Evolutionary conservation across 2,329 filamentous ascomycete species (phyloP).

Genomic region (Pyrenophora graminea): DNA sequence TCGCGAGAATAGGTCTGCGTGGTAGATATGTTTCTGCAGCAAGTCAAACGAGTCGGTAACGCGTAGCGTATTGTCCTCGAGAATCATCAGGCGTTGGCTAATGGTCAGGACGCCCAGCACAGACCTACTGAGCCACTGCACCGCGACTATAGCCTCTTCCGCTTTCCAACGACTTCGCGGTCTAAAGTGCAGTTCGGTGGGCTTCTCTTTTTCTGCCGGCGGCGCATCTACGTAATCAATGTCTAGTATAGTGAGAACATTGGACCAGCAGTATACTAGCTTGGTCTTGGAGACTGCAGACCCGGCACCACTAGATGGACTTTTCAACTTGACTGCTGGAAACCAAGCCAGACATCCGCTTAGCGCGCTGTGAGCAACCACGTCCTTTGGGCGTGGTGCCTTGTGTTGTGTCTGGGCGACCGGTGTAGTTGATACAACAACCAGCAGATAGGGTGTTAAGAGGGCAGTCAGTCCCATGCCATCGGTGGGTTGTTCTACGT

Average conservation of each 20-base stretch:
- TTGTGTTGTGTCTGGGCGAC: conserved; percentile 97
- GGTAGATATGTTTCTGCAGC: conserved; percentile 88
- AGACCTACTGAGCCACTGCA: conserved; percentile 95
- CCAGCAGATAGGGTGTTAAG: conserved; percentile 90
- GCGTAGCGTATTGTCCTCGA: conserved; percentile 83
- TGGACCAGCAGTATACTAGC: conserved; percentile 97
- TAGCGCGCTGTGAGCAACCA: conserved; percentile 86
- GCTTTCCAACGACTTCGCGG: conserved; percentile 88
- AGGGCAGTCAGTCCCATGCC: conserved; percentile 89
- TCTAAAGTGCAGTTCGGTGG: conserved; percentile 76
- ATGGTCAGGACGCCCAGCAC: conserved; percentile 91
- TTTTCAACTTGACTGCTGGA: conserved; percentile 89
- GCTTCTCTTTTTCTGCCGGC: conserved; percentile 72
- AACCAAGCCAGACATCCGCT: conserved; percentile 97
- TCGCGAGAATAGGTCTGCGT: conserved; percentile 84
- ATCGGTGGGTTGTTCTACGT: conserved; percentile 86
- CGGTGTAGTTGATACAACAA: conserved; percentile 96
- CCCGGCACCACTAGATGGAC: conserved; percentile 66
- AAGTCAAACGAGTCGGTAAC: conserved; percentile 96
- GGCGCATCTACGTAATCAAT: conserved; percentile 68
- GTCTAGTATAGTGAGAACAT: conserved; percentile 91
- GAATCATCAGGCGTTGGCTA: conserved; percentile 86
- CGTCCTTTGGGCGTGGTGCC: conserved; percentile 84
- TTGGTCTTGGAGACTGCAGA: conserved; percentile 79
- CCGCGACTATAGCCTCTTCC: conserved; percentile 91